phyloP scores from a whole-genome alignment of 2,329 filamentous ascomycete species.

The Phaeosphaeria sp. region DNA sequence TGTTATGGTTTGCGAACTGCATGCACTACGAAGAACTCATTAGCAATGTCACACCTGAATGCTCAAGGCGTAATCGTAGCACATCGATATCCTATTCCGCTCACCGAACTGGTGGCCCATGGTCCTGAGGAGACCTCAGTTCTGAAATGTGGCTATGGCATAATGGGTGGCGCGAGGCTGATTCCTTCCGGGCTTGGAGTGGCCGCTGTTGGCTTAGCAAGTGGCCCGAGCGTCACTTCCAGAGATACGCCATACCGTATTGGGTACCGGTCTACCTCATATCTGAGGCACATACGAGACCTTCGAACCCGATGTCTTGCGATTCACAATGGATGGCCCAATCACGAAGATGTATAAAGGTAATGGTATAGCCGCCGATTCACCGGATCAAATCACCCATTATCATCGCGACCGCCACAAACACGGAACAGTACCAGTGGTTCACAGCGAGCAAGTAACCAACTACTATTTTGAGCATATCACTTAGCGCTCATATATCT shows the following conservation, averaged over 20 bases:
- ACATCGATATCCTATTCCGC: background rate
- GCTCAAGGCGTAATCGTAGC: background rate
- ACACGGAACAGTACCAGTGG: background rate
- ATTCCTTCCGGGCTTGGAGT: slow-evolving; percentile 5
- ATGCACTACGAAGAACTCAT: too few species aligned
- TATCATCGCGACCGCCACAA: background rate
- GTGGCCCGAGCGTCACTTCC: slow-evolving; percentile 8
- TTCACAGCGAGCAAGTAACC: background rate
- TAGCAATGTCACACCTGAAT: too few species aligned
- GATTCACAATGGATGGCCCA: background rate
- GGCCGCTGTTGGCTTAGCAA: background rate
- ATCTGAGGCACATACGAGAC: too few species aligned
- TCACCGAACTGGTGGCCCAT: background rate
- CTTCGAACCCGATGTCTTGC: too few species aligned
- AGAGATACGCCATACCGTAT: background rate
- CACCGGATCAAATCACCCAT: background rate
- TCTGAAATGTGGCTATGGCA: background rate
- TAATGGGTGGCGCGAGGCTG: slow-evolving; percentile 23
- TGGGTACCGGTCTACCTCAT: slow-evolving; percentile 10
- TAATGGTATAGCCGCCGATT: background rate
- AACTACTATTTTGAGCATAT: background rate
- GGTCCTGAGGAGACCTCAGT: background rate
- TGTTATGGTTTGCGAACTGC: too few species aligned
- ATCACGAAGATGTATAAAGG: slow-evolving; percentile 5
- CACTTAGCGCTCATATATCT: background rate